These are phyloP conservation scores for Anisogramma anomala DNA, from an alignment of 2,329 filamentous ascomycete species.

Conservation along the genomic window DNA sequence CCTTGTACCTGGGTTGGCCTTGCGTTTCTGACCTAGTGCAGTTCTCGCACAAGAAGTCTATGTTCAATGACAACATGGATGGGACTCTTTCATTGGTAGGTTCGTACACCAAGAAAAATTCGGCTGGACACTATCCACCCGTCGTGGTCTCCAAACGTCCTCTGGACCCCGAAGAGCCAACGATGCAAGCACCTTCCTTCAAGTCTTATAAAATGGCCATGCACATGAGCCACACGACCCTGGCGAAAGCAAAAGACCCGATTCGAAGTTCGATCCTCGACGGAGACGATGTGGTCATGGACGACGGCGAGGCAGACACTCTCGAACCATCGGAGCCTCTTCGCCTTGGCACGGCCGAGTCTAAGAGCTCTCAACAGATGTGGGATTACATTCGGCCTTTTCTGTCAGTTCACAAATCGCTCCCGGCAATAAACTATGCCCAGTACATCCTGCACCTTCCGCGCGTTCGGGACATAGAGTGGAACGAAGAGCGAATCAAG, in stretches of 20 bases:
- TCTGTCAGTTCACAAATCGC: constrained; percentile 13
- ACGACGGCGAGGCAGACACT: background rate
- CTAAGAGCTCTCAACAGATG: constrained; percentile 7
- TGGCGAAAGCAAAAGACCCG: background rate
- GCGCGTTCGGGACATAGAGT: constrained; percentile 20
- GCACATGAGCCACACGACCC: background rate
- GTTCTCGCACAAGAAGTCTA: constrained; percentile 14
- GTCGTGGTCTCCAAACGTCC: constrained; percentile 17
- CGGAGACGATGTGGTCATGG: background rate
- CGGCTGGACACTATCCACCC: constrained; percentile 5
- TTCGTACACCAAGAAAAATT: background rate
- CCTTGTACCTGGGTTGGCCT: too few species aligned
- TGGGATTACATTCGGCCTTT: constrained; percentile 21
- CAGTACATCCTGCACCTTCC: constrained; percentile 18
- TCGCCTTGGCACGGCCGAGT: background rate
- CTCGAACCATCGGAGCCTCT: background rate
- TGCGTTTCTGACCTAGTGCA: background rate
- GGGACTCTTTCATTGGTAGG: constrained; percentile 20
- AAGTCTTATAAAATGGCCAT: background rate
- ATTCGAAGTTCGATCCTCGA: background rate
- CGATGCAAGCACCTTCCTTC: constrained; percentile 4
- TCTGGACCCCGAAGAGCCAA: constrained; percentile 9
- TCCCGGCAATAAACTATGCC: constrained; percentile 17
- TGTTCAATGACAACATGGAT: constrained; percentile 22
- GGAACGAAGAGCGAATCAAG: constrained; percentile 18